Conservation (phyloP, 2,329 filamentous ascomycete genomes). For the Hymenoscyphus occultus region DNA sequence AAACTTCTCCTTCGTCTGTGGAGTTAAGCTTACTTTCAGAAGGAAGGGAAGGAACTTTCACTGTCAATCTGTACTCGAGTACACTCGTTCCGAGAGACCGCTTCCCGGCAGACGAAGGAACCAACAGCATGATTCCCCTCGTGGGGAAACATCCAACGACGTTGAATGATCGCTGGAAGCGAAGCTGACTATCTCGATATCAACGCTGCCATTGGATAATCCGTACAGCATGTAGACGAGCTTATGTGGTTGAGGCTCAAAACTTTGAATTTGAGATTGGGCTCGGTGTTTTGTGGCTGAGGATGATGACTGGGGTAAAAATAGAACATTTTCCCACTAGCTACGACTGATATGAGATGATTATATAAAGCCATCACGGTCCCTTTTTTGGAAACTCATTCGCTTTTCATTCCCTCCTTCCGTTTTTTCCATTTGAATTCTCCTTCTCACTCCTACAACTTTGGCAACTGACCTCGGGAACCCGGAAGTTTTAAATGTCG, state of each 20-base stretch:
- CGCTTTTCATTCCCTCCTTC: neutral
- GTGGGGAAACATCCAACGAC: neutral
- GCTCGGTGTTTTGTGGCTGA: neutral
- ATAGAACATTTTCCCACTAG: neutral
- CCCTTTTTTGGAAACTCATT: neutral
- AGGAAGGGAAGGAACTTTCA: neutral
- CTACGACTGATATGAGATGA: neutral
- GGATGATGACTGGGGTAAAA: neutral
- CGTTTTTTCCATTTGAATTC: neutral
- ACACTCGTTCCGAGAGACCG: neutral
- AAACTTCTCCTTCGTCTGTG: neutral
- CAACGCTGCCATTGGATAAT: neutral
- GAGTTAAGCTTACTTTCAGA: neutral
- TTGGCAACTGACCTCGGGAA: neutral
- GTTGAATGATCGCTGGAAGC: neutral
- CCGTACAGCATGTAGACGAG: neutral
- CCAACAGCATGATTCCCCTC: neutral
- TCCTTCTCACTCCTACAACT: neutral
- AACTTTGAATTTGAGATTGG: neutral
- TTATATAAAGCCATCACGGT: neutral
- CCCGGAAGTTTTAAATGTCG: no score
- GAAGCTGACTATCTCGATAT: neutral
- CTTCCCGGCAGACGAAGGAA: neutral
- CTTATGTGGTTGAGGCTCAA: neutral
- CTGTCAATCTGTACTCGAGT: neutral